phyloP scores from a whole-genome alignment of 169 alveolate species.

The Plasmodium falciparum region DNA sequence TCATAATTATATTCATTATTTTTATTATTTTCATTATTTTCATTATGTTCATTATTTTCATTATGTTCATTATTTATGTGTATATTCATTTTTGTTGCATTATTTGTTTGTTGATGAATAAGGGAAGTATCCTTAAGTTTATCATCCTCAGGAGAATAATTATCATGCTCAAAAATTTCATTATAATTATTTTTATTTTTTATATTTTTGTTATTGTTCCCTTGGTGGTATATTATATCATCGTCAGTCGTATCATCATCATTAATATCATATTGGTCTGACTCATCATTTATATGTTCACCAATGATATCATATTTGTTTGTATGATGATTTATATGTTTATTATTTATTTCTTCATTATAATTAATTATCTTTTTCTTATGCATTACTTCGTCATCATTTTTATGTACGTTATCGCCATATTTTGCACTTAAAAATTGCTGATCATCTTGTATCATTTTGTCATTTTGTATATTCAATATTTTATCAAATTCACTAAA shows the following conservation, averaged over 20 bases:
- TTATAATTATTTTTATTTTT: no score
- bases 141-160: background rate
- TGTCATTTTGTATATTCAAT: constrained; percentile 13
- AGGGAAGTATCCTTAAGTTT: background rate
- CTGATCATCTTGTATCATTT: constrained; percentile 4
- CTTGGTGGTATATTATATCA: background rate
- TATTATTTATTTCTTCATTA: background rate
- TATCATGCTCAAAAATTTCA: no score
- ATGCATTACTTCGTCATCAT: background rate
- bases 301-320: background rate
- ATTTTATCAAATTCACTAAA: constrained; percentile 42
- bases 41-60: background rate
- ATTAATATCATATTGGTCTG: background rate
- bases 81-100: background rate
- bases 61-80: no score
- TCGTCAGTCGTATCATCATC: background rate
- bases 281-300: no score
- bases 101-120: background rate
- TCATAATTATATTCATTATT: no score
- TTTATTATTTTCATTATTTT: background rate
- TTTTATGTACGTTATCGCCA: background rate
- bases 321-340: background rate
- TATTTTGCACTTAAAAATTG: constrained; percentile 34
- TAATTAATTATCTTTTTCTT: background rate
- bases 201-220: no score